Conservation (phyloP, 768 basidiomycete genomes). For the Russula compacta region DNA sequence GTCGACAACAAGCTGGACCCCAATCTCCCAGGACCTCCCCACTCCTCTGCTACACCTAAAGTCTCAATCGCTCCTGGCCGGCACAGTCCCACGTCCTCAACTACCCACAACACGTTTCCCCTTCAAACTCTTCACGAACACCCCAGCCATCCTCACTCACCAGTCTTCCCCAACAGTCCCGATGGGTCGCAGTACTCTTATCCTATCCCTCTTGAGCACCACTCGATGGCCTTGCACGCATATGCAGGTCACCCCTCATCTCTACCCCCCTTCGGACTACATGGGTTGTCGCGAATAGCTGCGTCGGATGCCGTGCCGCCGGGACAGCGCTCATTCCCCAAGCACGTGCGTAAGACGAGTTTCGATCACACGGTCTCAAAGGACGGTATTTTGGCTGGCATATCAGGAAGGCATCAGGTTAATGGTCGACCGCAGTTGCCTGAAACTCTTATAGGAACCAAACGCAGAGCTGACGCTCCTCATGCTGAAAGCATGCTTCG, state of each 20-base stretch:
- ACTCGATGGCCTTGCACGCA: not conserved
- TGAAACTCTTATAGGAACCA: conserved; percentile 58
- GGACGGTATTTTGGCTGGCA: conserved; percentile 48
- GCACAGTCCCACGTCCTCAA: conserved; percentile 27
- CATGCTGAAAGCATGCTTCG: conserved; percentile 74
- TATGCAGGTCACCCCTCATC: conserved; percentile 48
- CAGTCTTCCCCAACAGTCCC: not conserved
- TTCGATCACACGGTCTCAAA: conserved; percentile 86
- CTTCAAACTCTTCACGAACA: conserved; percentile 18
- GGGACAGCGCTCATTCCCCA: conserved; percentile 55
- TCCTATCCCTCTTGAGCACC: conserved; percentile 3
- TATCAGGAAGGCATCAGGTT: conserved; percentile 69
- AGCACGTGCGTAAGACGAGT: conserved; percentile 87
- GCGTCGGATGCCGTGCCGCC: conserved; percentile 24
- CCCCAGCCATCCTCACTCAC: not conserved
- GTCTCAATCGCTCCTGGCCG: conserved; percentile 26
- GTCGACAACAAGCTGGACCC: conserved; percentile 19
- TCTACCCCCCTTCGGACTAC: conserved; percentile 60
- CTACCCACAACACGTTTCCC: conserved; percentile 10
- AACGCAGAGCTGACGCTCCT: conserved; percentile 74
- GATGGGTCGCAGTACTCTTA: conserved; percentile 14
- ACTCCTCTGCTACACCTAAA: conserved; percentile 21
- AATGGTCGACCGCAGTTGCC: conserved; percentile 65
- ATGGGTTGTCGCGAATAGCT: conserved; percentile 41
- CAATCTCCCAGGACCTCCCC: conserved; percentile 14